A percentile compares a stretch with the other conserved stretches of the same genome.
Evolutionary conservation across 257 asterid genomes (phyloP).

Genomic region (Nicotiana noctiflora): DNA sequence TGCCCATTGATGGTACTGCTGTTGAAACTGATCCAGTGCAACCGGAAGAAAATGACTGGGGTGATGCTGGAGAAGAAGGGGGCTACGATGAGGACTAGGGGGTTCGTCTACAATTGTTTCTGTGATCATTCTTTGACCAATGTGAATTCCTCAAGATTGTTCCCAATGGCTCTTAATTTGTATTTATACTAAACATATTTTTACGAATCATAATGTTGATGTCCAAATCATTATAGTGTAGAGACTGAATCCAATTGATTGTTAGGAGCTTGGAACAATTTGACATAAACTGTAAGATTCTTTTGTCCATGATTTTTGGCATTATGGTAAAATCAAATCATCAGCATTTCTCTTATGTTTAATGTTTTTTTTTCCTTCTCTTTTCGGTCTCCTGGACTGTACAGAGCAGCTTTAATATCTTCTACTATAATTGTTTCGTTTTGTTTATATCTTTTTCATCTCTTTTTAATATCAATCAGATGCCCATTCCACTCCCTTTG

Average conservation of each 20-base stretch:
- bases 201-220: background rate
- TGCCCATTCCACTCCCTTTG: too few relatives aligned
- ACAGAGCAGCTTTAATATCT: background rate
- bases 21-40: slow-evolving; percentile 25
- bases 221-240: background rate
- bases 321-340: background rate
- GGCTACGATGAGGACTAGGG: slow-evolving; percentile 56
- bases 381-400: background rate
- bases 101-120: background rate
- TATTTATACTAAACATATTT: background rate
- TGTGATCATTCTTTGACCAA: background rate
- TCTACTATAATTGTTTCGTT: too few relatives aligned
- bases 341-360: background rate
- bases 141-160: background rate
- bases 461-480: too few relatives aligned
- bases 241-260: background rate
- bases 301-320: background rate
- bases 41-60: slow-evolving; percentile 42
- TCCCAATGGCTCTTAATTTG: background rate
- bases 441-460: too few relatives aligned
- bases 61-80: slow-evolving; percentile 45
- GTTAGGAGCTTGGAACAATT: background rate
- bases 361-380: background rate
- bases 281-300: background rate
- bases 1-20: slow-evolving; percentile 15